These are phyloP conservation scores for Termitomyces sp. DNA, from an alignment of 768 basidiomycete species.

Conservation along the genomic window DNA sequence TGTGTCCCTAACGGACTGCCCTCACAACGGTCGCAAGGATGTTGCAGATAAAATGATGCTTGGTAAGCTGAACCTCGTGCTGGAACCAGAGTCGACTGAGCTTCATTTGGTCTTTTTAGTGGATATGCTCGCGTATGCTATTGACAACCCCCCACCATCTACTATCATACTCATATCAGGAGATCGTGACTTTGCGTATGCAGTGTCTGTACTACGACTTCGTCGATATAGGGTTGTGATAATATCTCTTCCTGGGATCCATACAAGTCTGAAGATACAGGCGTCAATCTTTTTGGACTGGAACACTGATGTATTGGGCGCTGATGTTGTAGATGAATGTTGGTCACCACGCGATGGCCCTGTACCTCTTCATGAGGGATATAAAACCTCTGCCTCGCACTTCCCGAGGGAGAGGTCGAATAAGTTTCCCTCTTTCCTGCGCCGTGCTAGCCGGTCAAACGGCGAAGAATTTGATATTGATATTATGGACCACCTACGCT, in stretches of 20 bases:
- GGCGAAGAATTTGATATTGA: slow-evolving; percentile 12
- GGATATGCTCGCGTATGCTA: slow-evolving; percentile 65
- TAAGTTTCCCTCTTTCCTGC: neutral
- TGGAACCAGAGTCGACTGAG: neutral
- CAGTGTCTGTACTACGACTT: slow-evolving; percentile 52
- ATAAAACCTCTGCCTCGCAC: neutral
- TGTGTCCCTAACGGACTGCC: slow-evolving; percentile 37
- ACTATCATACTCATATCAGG: slow-evolving; percentile 64
- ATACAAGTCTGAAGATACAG: slow-evolving; percentile 47
- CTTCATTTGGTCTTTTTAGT: slow-evolving; percentile 33
- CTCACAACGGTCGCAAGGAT: slow-evolving; percentile 31
- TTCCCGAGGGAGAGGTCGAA: neutral
- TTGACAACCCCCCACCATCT: slow-evolving; percentile 50
- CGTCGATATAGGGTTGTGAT: slow-evolving; percentile 51
- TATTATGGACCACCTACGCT: slow-evolving; percentile 12
- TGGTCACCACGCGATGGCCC: neutral
- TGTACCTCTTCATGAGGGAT: neutral
- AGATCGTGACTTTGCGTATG: slow-evolving; percentile 65
- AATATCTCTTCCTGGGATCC: slow-evolving; percentile 37
- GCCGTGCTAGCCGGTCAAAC: neutral
- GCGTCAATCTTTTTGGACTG: slow-evolving; percentile 53
- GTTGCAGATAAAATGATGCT: slow-evolving; percentile 51
- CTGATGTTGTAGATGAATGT: slow-evolving; percentile 11
- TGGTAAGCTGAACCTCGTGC: slow-evolving; percentile 27
- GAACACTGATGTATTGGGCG: slow-evolving; percentile 33